Base-by-base conservation (phyloP, 208 protist genomes). In the Wallacemonas collosoma region DNA sequence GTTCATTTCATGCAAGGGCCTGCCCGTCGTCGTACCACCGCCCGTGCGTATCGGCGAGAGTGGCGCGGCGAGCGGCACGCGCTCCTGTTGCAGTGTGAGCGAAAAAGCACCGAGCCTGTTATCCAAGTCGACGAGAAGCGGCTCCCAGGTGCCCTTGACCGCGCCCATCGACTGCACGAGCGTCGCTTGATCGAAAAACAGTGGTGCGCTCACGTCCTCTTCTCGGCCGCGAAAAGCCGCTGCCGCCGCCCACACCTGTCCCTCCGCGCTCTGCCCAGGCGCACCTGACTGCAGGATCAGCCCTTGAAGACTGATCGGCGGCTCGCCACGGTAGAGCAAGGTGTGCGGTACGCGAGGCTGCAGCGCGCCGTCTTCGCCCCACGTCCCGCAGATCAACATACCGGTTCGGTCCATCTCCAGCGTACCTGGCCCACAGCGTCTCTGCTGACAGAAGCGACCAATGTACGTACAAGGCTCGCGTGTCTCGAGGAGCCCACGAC, bases 61-160 rank as follows among this genome's bases (percentile, higher is more conserved):
- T 6, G 2, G 5, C 11, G 57, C 17, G 15, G 3, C 43, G 1
- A 60, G 47, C 41, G 11, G 3, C 12, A 45, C 17, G 0, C 12
- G 60, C 36, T 74, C 50, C 2, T 35, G 47, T 3, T 61, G 12
- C 54, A 64, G 39, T 4, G 71, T 39, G 2, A n/a, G 17, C 26
- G 11, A 35, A 0, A 75, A 47, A 17, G 45, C 41, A 11, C 75
- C 45, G 5, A 83, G 48, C 5, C 15, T 61, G 41, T 76, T 73
- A 57, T 93, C 88, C 53, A 93, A 75, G 4, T 3, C 53, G 45
- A n/a, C 44, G 65, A 91, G 89, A 2, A 93, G 73, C 0, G 86
- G 86, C 62, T 93, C 88, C 88, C 88, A 93, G 51, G 87, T 77
- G 44, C 88, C 88, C 65, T 80, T 83, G 14, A 87, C 51, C 17